Evolutionary conservation across 805 yeast genomes (phyloP).

Genomic region (Cyberlindnera saturnus): DNA sequence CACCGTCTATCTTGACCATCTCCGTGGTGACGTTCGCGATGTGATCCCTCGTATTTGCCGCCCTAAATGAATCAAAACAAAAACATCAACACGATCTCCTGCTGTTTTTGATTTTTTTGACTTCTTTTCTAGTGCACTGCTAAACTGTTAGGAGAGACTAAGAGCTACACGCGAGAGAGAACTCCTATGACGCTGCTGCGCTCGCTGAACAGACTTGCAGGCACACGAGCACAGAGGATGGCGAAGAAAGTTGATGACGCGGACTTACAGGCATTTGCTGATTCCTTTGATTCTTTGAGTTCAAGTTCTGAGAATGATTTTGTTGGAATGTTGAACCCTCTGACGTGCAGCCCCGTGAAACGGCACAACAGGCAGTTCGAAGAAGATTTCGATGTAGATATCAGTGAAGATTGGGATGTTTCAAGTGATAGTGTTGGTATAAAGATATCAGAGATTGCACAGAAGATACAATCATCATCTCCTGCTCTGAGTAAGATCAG

Average conservation of each 20-base stretch:
- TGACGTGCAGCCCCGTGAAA: constrained; percentile 5
- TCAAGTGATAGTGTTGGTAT: not conserved
- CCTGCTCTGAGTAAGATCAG: too few relatives aligned
- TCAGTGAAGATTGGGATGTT: constrained; percentile 2
- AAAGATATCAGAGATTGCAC: too few relatives aligned
- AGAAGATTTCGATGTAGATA: constrained; percentile 14
- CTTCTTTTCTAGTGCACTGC: too few relatives aligned
- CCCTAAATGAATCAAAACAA: not conserved
- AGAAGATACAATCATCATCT: too few relatives aligned
- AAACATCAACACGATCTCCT: not conserved
- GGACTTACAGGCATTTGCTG: constrained; percentile 19
- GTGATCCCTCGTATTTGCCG: too few relatives aligned
- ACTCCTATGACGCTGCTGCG: not conserved
- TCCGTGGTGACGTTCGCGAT: not conserved
- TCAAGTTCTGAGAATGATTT: not conserved
- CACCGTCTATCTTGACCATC: not conserved
- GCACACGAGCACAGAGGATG: not conserved
- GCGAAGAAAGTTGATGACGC: constrained; percentile 9
- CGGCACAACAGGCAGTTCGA: constrained; percentile 13
- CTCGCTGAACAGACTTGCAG: not conserved
- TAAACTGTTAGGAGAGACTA: too few relatives aligned
- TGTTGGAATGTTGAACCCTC: not conserved
- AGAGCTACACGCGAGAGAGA: not conserved
- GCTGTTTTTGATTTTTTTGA: too few relatives aligned
- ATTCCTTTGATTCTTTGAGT: constrained; percentile 8